Percentiles rank a stretch among this genome's conserved stretches.
phyloP scores from a whole-genome alignment of 2,329 filamentous ascomycete genomes.

The Xylariaceae sp. region DNA sequence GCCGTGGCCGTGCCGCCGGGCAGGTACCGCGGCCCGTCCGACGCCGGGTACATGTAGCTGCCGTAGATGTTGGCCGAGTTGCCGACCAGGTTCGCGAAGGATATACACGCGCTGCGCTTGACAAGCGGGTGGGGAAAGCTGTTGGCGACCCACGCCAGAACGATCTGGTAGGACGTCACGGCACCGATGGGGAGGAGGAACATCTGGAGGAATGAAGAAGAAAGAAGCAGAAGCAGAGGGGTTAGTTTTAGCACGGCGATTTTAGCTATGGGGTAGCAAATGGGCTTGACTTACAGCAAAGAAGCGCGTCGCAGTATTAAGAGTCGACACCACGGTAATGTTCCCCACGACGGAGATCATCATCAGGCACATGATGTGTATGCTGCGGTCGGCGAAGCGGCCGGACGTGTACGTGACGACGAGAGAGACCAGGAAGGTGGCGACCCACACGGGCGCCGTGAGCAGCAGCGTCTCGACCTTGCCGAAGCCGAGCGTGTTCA shows the following conservation, averaged over 20 bases:
- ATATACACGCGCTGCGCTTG: slow-evolving; percentile 59
- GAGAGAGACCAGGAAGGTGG: slow-evolving; percentile 48
- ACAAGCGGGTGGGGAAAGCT: slow-evolving; percentile 66
- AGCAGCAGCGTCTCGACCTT: slow-evolving; percentile 50
- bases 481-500: slow-evolving; percentile 54
- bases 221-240: background rate
- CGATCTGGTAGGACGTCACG: slow-evolving; percentile 46
- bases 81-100: slow-evolving; percentile 62
- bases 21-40: slow-evolving; percentile 39
- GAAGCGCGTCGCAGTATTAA: slow-evolving; percentile 47
- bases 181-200: slow-evolving; percentile 55
- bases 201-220: slow-evolving; percentile 27
- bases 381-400: slow-evolving; percentile 47
- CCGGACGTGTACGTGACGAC: slow-evolving; percentile 51
- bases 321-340: slow-evolving; percentile 48
- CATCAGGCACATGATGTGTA: slow-evolving; percentile 51
- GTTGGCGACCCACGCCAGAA: slow-evolving; percentile 64
- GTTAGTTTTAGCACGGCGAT: no score
- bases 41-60: slow-evolving; percentile 42
- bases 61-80: slow-evolving; percentile 49
- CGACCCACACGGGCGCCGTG: slow-evolving; percentile 52
- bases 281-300: slow-evolving; percentile 43
- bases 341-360: slow-evolving; percentile 48
- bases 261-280: no score
- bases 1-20: slow-evolving; percentile 56